Evolutionary conservation across 805 yeast genomes (phyloP), one percentile per base, ranked within the genome.

Genomic region (Saturnispora silvae): DNA sequence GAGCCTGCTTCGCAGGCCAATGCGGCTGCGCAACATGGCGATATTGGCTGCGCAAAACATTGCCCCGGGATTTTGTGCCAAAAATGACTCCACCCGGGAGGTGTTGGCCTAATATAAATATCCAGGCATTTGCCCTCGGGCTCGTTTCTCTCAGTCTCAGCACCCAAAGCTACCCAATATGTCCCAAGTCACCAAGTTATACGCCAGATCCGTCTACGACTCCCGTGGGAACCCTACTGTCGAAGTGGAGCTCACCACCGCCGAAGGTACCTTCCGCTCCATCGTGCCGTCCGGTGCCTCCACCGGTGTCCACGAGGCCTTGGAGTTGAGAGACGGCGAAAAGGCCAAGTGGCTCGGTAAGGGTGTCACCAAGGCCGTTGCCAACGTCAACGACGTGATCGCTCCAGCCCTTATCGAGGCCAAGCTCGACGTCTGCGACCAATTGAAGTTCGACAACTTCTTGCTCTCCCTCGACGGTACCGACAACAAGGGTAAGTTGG

Each of bases 221-320:
- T 89, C 97, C 57, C 85, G 98, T 72, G 97, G 97, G 71, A 92
- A 89, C 80, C 98, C 98, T 72, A 89, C 98, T 54, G 98, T 92
- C 56, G 97, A 92, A 78, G 97, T 92, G 53, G 97, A 92, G 61
- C 60, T 89, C 57, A 71, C 81, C 75, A 89, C 98, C 60, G 89
- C 73, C 48, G 77, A 82, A 60, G 98, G 98, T 60, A 57, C 75
- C 50, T 87, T 85, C 94, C 82, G 96, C 69, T 77, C 97, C 52
- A 87, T 89, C 61, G 98, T 92, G 47, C 98, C 98, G 65, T 86
- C 96, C 50, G 98, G 98, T 72, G 98, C 98, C 52, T 89, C 97
- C 60, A 92, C 98, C 48, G 98, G 98, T 80, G 66, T 82, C 66
- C 95, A 85, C 69, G 98, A 92, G 76, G 98, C 98, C 55, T 71